A percentile compares a stretch with the other conserved stretches of the same genome.
Conservation (phyloP, 139 green algal genomes). For the Dunaliella primolecta region DNA sequence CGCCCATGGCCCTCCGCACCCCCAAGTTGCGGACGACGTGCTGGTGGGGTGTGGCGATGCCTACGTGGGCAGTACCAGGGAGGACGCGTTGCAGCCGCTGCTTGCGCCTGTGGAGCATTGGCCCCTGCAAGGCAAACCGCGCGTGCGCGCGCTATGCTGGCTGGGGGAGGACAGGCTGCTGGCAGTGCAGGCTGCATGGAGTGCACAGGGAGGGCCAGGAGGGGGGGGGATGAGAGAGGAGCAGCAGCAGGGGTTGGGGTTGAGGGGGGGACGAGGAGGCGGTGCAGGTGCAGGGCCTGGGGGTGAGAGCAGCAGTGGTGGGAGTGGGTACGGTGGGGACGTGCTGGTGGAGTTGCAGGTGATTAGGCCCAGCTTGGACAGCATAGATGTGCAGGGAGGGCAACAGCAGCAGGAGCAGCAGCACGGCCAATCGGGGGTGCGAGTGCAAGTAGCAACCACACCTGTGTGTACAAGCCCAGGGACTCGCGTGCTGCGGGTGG, state of each 20-base stretch:
- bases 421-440: background rate
- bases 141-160: background rate
- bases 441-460: background rate
- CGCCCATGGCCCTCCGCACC: too few species aligned
- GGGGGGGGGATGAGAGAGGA: background rate
- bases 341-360: slow-evolving; percentile 69
- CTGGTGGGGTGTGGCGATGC: background rate
- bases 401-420: slow-evolving; percentile 11
- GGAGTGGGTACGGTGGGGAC: slow-evolving; percentile 49
- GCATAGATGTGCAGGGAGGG: background rate
- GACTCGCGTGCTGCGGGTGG: slow-evolving; percentile 15
- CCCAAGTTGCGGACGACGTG: background rate
- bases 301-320: background rate
- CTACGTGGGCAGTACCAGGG: background rate
- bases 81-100: background rate
- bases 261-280: background rate
- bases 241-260: background rate
- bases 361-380: slow-evolving; percentile 6
- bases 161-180: background rate
- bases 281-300: too few species aligned
- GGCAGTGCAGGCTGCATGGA: background rate
- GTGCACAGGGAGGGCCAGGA: background rate
- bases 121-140: background rate
- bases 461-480: background rate
- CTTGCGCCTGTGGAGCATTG: background rate